phyloP scores from a whole-genome alignment of 768 basidiomycete genomes.

The Lentinula boryana region DNA sequence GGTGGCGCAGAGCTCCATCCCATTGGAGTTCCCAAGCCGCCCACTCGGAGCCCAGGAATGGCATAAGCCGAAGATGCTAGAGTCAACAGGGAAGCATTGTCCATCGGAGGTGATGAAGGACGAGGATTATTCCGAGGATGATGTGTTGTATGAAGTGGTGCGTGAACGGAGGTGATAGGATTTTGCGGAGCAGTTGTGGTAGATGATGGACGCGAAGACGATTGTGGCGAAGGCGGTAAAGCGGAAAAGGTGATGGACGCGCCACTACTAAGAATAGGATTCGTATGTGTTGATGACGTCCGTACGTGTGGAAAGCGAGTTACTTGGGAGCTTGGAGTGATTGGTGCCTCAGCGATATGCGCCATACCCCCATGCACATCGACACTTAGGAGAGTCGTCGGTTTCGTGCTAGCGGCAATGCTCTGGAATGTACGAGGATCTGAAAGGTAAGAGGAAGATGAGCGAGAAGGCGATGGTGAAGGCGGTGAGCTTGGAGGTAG shows the following conservation, averaged over 20 bases:
- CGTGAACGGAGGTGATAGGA: conserved; percentile 49
- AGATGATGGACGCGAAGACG: conserved; percentile 39
- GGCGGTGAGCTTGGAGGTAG: conserved; percentile 84
- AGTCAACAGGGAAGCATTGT: conserved; percentile 90
- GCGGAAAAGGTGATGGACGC: conserved; percentile 72
- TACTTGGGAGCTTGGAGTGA: conserved; percentile 47
- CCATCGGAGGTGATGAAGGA: conserved; percentile 83
- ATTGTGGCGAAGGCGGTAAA: conserved; percentile 44
- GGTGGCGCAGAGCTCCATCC: conserved; percentile 39
- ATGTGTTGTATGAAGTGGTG: conserved; percentile 84
- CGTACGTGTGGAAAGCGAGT: conserved; percentile 58
- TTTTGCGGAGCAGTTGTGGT: conserved; percentile 3
- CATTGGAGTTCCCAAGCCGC: conserved; percentile 33
- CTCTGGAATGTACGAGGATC: conserved; percentile 78
- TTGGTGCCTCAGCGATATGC: conserved; percentile 84
- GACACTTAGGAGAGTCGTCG: conserved; percentile 88
- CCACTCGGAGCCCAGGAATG: conserved; percentile 49
- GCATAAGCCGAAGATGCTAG: conserved; percentile 92
- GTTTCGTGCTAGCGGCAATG: conserved; percentile 86
- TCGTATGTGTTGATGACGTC: conserved; percentile 48
- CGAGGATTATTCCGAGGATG: conserved; percentile 96
- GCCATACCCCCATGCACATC: conserved; percentile 81
- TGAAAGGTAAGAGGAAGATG: conserved; percentile 79
- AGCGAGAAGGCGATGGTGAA: conserved; percentile 80
- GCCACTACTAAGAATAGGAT: conserved; percentile 36